A percentile compares a stretch with the other conserved stretches of the same genome.
Conservation (phyloP, 805 yeast species). For the Schwanniomyces yamadae region DNA sequence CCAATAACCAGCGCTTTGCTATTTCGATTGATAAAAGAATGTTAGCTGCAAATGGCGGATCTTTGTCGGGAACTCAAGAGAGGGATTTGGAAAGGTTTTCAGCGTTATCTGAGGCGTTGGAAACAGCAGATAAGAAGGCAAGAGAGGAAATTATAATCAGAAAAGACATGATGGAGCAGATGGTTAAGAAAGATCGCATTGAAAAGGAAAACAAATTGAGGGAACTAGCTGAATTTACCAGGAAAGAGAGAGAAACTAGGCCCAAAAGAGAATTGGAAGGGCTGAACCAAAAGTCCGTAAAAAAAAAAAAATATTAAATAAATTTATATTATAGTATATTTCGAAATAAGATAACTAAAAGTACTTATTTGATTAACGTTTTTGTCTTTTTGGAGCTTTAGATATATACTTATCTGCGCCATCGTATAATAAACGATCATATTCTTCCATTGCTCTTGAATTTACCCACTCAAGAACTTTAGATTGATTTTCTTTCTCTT, state of each 20-base stretch:
- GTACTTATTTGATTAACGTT: constrained; percentile 4
- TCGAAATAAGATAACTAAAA: not conserved
- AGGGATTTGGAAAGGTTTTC: constrained; percentile 51
- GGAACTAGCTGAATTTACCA: constrained; percentile 27
- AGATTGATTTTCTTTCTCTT: constrained; percentile 39
- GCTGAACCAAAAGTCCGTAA: constrained; percentile 7
- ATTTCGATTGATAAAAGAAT: constrained; percentile 77
- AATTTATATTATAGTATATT: not conserved
- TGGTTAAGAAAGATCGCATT: constrained; percentile 22
- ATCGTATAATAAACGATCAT: constrained; percentile 55
- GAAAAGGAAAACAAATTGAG: constrained; percentile 29
- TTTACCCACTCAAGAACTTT: constrained; percentile 64
- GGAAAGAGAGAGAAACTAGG: constrained; percentile 17
- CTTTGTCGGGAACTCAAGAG: constrained; percentile 12
- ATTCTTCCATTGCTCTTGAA: constrained; percentile 50
- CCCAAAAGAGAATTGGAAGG: too few species aligned
- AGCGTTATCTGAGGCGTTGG: constrained; percentile 68
- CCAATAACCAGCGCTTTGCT: constrained; percentile 87
- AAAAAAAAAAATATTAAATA: constrained; percentile 11
- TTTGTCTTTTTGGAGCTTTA: constrained; percentile 16
- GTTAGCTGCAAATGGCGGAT: constrained; percentile 45
- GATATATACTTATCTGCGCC: constrained; percentile 43
- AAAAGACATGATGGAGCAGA: constrained; percentile 25
- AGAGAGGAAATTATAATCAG: constrained; percentile 26
- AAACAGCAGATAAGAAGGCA: constrained; percentile 50